Evolutionary conservation across 495 filamentous ascomycete species (phyloP), one percentile per base, ranked within the genome.

Genomic region (Lichenothelia convexa): DNA sequence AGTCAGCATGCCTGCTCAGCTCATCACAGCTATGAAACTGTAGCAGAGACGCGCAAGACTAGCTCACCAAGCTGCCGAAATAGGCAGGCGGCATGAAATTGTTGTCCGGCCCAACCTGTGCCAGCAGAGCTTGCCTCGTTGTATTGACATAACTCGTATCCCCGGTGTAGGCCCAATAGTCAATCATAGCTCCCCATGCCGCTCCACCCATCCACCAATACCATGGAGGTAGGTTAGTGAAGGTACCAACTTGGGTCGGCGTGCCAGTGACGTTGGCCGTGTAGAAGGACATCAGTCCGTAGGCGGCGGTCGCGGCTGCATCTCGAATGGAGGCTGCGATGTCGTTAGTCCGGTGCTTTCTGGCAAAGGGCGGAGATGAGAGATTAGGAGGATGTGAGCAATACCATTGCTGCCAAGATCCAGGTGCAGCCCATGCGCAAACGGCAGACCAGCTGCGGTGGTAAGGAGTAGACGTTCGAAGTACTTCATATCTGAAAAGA

Each of bases 191-290:
- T 6, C 47, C 44, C 51, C 53, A 54, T 5, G 35, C 34, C 9
- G 48, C 54, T 15, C 54, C 56, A 9, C 50, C 47, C 32, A 56
- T 46, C 56, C 57, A 51, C 58, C 57, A 60, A 27, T 27, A 27
- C n/a, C n/a, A n/a, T n/a, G n/a, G n/a, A n/a, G n/a, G n/a, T n/a
- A n/a, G n/a, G n/a, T n/a, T n/a, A n/a, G n/a, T n/a, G n/a, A n/a
- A n/a, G n/a, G n/a, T n/a, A n/a, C n/a, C n/a, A n/a, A 50, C 22
- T 2, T 27, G 38, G 2, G 24, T 29, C 9, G 24, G 24, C 15
- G 24, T 13, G 2, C 24, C 24, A 11, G 24, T 29, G 24, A 13
- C 24, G 24, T 29, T 29, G 24, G 9, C 15, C 24, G 15, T 13
- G 24, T 29, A 29, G 24, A 11, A 29, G 9, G 9, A 11, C 24